phyloP scores from a whole-genome alignment of 2,329 filamentous ascomycete species.

The Parasarocladium wereldwijsianum region DNA sequence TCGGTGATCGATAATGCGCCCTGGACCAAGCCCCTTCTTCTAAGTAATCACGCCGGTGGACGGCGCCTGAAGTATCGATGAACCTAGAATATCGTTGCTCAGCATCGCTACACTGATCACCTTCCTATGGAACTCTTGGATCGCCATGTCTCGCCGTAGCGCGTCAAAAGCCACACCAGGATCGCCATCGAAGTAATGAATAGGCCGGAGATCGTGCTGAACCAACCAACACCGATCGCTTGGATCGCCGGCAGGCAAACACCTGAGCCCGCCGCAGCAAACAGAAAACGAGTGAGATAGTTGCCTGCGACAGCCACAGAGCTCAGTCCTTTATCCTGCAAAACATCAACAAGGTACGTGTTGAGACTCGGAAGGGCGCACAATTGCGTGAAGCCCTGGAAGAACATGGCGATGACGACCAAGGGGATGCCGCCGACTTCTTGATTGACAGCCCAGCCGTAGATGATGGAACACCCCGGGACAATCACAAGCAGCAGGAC shows the following conservation, averaged over 20 bases:
- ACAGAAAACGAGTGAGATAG: constrained; percentile 59
- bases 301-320: constrained; percentile 62
- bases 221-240: constrained; percentile 61
- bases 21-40: too few species aligned
- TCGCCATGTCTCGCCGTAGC: constrained; percentile 9
- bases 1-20: too few species aligned
- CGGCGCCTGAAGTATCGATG: too few species aligned
- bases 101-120: too few species aligned
- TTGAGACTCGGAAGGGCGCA: constrained; percentile 60
- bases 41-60: too few species aligned
- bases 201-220: constrained; percentile 36
- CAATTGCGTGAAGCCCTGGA: constrained; percentile 54
- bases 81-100: too few species aligned
- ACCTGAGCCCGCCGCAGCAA: constrained; percentile 53
- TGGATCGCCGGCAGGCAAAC: constrained; percentile 55
- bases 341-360: constrained; percentile 62
- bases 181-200: constrained; percentile 8
- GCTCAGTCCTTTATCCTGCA: constrained; percentile 36
- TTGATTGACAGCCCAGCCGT: constrained; percentile 29
- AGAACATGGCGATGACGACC: constrained; percentile 54
- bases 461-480: constrained; percentile 46
- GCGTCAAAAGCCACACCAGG: constrained; percentile 8
- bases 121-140: too few species aligned
- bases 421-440: constrained; percentile 31
- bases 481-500: constrained; percentile 36